Evolutionary conservation across 371 early-diverging fungal species (phyloP).

Genomic region (Mortierella sp.): DNA sequence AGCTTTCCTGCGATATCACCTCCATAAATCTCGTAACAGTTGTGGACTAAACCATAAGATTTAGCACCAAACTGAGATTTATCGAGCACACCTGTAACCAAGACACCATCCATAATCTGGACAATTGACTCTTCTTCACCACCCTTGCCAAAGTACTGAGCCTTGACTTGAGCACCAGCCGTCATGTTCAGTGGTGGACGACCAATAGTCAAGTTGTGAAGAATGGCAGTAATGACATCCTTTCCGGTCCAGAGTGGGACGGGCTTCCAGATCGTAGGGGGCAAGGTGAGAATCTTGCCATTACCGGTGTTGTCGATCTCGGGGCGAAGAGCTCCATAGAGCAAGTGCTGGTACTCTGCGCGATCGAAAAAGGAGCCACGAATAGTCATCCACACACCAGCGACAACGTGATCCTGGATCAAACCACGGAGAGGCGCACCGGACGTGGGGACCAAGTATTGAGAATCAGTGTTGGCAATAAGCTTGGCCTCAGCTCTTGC

Average conservation of each 20-base stretch:
- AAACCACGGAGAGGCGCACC: conserved; percentile 99
- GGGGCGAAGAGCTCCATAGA: conserved; percentile 90
- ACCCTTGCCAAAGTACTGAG: conserved; percentile 86
- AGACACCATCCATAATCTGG: conserved; percentile 86
- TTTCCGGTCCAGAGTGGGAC: conserved; percentile 97
- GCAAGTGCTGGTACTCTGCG: conserved; percentile 94
- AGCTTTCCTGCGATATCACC: conserved; percentile 93
- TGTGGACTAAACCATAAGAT: conserved; percentile 96
- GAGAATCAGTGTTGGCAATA: conserved; percentile 97
- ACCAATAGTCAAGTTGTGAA: conserved; percentile 88
- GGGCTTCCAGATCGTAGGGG: conserved; percentile 93
- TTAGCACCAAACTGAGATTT: conserved; percentile 98
- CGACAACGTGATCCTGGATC: conserved; percentile 99
- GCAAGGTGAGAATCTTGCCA: conserved; percentile 82
- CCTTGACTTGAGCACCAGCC: conserved; percentile 90
- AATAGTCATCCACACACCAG: conserved; percentile 94
- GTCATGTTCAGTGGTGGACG: conserved; percentile 86
- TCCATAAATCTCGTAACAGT: conserved; percentile 97
- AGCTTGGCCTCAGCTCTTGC: conserved; percentile 96
- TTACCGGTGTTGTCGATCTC: conserved; percentile 77
- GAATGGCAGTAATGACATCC: conserved; percentile 94
- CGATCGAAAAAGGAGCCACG: conserved; percentile 92
- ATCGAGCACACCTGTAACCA: conserved; percentile 96
- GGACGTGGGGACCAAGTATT: conserved; percentile 98
- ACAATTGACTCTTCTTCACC: conserved; percentile 90